A percentile compares a stretch with the other conserved stretches of the same genome.
phyloP scores from a whole-genome alignment of 177 flowering plant genomes.

The Telopea speciosissima region DNA sequence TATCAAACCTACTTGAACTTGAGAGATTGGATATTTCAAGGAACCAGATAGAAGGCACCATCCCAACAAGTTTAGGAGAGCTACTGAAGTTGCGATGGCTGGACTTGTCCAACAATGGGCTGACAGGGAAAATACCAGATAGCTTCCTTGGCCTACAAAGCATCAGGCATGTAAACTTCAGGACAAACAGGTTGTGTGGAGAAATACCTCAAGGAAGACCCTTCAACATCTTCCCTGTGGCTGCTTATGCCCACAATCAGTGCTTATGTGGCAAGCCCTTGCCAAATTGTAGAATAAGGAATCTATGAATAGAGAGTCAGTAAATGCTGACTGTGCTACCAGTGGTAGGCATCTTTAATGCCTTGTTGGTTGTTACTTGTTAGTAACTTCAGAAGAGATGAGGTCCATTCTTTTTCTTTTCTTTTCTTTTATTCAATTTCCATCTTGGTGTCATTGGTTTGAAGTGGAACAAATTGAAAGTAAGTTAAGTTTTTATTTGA shows the following conservation, averaged over 20 bases:
- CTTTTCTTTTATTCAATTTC: neutral
- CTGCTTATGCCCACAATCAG: slow-evolving; percentile 79
- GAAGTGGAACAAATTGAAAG: neutral
- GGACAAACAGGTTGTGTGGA: slow-evolving; percentile 80
- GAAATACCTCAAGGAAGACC: slow-evolving; percentile 90
- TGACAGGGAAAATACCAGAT: slow-evolving; percentile 66
- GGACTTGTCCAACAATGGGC: slow-evolving; percentile 63
- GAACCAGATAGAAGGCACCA: slow-evolving; percentile 57
- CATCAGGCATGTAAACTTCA: slow-evolving; percentile 68
- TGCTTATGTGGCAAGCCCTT: slow-evolving; percentile 91
- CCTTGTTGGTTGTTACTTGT: neutral
- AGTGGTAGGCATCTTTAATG: slow-evolving; percentile 3
- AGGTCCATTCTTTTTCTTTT: slow-evolving; percentile 4
- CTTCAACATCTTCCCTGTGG: slow-evolving; percentile 61
- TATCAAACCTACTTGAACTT: slow-evolving; percentile 56
- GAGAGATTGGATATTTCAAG: slow-evolving; percentile 61
- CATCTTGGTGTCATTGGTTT: neutral
- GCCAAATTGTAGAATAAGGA: slow-evolving; percentile 53
- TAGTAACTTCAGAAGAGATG: neutral
- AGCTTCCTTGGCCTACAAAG: slow-evolving; percentile 43
- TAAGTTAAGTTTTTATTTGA: neutral
- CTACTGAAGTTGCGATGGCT: slow-evolving; percentile 57
- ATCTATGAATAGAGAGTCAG: slow-evolving; percentile 26
- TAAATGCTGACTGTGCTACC: slow-evolving; percentile 31
- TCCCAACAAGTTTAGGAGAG: slow-evolving; percentile 61